phyloP scores from a whole-genome alignment of 2,329 filamentous ascomycete genomes.

The Fusarium sp. region DNA sequence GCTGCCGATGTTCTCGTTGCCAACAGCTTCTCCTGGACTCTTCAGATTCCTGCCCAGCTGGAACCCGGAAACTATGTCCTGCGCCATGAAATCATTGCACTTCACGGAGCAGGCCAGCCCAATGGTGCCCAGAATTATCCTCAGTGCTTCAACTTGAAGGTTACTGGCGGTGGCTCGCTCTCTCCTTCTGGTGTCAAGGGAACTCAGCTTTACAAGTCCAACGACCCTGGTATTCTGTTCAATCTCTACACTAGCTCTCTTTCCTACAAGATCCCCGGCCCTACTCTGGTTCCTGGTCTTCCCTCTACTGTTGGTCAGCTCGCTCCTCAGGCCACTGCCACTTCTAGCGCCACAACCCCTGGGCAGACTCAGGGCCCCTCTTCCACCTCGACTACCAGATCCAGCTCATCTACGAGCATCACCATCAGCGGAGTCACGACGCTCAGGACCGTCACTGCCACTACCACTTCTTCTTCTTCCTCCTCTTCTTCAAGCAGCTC shows the following conservation, averaged over 20 bases:
- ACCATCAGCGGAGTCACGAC: slow-evolving; percentile 11
- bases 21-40: slow-evolving; percentile 49
- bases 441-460: slow-evolving; percentile 20
- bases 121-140: slow-evolving; percentile 65
- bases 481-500: slow-evolving; percentile 3
- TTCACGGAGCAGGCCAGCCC: slow-evolving; percentile 56
- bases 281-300: slow-evolving; percentile 40
- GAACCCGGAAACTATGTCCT: slow-evolving; percentile 59
- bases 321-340: slow-evolving; percentile 14
- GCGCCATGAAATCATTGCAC: slow-evolving; percentile 64
- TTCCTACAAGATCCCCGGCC: slow-evolving; percentile 45
- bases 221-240: slow-evolving; percentile 50
- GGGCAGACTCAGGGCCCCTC: slow-evolving; percentile 1
- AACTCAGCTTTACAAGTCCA: slow-evolving; percentile 44
- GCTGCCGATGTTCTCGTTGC: slow-evolving; percentile 56
- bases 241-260: slow-evolving; percentile 46
- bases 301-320: slow-evolving; percentile 30
- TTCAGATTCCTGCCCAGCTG: slow-evolving; percentile 49
- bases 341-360: slow-evolving; percentile 37
- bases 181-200: slow-evolving; percentile 48
- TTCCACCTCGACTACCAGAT: neutral
- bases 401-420: neutral
- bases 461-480: neutral
- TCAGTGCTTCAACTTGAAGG: slow-evolving; percentile 62
- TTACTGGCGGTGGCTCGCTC: slow-evolving; percentile 55